These are phyloP conservation scores for Solanum commersonii DNA, from an alignment of 257 asterid genomes.

Conservation along the genomic window DNA sequence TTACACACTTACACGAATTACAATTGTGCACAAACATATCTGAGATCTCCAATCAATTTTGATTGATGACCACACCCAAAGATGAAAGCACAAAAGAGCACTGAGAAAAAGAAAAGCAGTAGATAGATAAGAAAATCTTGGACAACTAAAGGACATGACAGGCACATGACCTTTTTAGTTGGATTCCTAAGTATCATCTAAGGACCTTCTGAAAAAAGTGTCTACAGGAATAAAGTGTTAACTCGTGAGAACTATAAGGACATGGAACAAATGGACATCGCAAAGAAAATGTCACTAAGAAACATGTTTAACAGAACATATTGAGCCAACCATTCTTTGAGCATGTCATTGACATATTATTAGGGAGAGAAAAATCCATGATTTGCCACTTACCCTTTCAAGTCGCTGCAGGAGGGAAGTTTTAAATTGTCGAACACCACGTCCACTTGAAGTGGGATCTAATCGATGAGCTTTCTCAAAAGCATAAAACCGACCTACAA, in stretches of 20 bases:
- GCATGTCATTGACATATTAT: neutral
- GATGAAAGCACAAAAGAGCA: neutral
- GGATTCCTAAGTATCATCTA: neutral
- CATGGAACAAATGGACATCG: neutral
- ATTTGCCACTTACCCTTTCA: constrained; percentile 57
- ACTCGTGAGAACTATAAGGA: neutral
- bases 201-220: neutral
- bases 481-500: constrained; percentile 94
- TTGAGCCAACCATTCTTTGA: neutral
- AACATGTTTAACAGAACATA: neutral
- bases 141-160: neutral
- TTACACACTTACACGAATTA: neutral
- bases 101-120: neutral
- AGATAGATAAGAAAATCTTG: neutral
- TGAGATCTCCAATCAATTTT: neutral
- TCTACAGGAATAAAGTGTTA: neutral
- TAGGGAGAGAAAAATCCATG: constrained; percentile 1
- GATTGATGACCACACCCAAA: neutral
- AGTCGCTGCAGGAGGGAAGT: constrained; percentile 92
- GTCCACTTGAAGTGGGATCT: constrained; percentile 97
- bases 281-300: neutral
- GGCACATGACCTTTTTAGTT: neutral
- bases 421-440: constrained; percentile 97
- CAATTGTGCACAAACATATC: neutral
- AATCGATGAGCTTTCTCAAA: constrained; percentile 91